Conservation (phyloP, 2,329 filamentous ascomycete genomes). For the Metarhizium robertsii region DNA sequence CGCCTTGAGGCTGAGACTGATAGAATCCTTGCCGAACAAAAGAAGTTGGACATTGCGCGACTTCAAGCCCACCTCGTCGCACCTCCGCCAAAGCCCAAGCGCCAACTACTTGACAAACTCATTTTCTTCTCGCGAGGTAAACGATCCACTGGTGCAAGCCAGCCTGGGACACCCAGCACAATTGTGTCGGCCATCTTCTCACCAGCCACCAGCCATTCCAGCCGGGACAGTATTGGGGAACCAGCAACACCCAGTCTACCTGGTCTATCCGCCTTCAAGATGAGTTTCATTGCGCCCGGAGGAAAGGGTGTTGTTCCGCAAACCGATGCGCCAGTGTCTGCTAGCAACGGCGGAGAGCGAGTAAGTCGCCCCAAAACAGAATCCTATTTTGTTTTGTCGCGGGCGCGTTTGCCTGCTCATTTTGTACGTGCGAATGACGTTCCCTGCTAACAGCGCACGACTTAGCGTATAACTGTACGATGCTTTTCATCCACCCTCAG, state of each 20-base stretch:
- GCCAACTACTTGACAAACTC: slow-evolving; percentile 39
- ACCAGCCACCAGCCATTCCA: slow-evolving; percentile 24
- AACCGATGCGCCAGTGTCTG: slow-evolving; percentile 70
- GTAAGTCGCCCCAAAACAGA: slow-evolving; percentile 34
- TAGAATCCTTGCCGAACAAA: slow-evolving; percentile 39
- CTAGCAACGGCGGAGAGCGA: slow-evolving; percentile 70
- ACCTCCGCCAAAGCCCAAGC: slow-evolving; percentile 18
- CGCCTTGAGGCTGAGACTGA: slow-evolving; percentile 38
- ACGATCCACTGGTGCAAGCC: slow-evolving; percentile 26
- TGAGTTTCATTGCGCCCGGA: slow-evolving; percentile 34
- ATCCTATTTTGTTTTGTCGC: not conserved
- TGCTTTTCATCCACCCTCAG: slow-evolving; percentile 61
- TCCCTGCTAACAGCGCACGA: not conserved
- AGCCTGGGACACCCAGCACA: slow-evolving; percentile 23
- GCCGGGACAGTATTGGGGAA: slow-evolving; percentile 23
- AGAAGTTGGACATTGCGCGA: slow-evolving; percentile 37
- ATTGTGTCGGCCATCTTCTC: slow-evolving; percentile 25
- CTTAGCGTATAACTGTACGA: slow-evolving; percentile 59
- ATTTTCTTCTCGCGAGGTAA: slow-evolving; percentile 33
- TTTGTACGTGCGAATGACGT: not conserved
- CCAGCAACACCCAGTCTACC: slow-evolving; percentile 15
- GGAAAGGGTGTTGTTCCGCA: slow-evolving; percentile 37
- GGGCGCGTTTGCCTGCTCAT: not conserved
- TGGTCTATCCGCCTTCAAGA: slow-evolving; percentile 13
- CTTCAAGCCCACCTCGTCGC: slow-evolving; percentile 33